Evolutionary conservation across 164 flowering plant genomes (phyloP).

Genomic region (Kalanchoe fedtschenkoi): DNA sequence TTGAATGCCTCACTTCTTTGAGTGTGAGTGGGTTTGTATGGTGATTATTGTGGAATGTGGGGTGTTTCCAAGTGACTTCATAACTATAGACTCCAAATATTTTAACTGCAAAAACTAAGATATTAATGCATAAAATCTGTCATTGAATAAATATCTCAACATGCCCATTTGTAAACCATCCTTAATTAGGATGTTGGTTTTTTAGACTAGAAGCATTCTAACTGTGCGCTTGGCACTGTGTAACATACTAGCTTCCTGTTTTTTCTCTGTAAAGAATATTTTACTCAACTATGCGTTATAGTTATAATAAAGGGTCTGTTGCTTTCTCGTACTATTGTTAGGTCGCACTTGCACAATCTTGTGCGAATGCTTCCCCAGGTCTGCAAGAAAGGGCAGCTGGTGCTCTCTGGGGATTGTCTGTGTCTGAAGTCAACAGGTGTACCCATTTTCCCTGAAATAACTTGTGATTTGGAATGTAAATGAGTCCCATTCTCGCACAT

Average conservation of each 20-base stretch:
- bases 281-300: not conserved
- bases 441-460: not conserved
- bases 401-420: slow-evolving; percentile 98
- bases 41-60: no score
- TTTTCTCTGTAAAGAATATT: not conserved
- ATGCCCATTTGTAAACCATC: no score
- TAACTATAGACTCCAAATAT: no score
- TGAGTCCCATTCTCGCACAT: not conserved
- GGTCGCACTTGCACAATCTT: slow-evolving; percentile 92
- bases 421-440: slow-evolving; percentile 82
- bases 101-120: no score
- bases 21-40: not conserved
- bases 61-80: no score
- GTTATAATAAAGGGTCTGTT: not conserved
- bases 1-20: not conserved
- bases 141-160: no score
- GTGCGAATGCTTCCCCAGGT: slow-evolving; percentile 61
- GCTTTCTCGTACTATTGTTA: slow-evolving; percentile 19
- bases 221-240: not conserved
- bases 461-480: not conserved
- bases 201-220: not conserved
- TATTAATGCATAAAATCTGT: no score
- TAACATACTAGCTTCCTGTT: not conserved
- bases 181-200: no score
- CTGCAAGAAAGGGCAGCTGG: slow-evolving; percentile 99